These are phyloP conservation scores for Ogataea parapolymorpha DNA, from an alignment of 805 yeast genomes.

Conservation along the genomic window DNA sequence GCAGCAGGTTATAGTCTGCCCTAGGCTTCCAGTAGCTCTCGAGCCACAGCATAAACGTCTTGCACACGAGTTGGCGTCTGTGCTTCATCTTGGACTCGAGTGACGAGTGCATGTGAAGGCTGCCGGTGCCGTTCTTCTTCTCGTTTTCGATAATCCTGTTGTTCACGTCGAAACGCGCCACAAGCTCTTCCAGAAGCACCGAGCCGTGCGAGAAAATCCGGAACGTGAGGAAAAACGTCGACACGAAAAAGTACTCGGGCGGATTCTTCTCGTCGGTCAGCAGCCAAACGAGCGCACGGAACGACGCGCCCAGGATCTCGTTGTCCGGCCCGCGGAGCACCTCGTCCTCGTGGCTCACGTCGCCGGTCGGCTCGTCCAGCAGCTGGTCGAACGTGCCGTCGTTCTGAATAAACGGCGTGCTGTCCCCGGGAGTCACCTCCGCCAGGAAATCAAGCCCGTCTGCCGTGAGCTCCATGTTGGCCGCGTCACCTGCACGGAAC, in stretches of 20 bases:
- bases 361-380: conserved; percentile 4
- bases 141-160: conserved; percentile 35
- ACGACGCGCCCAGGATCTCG: conserved; percentile 63
- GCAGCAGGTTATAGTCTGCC: conserved; percentile 55
- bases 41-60: conserved; percentile 77
- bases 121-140: conserved; percentile 17
- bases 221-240: conserved; percentile 76
- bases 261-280: conserved; percentile 63
- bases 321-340: conserved; percentile 50
- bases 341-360: conserved; percentile 37
- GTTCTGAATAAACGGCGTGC: conserved; percentile 29
- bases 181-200: conserved; percentile 65
- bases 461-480: conserved; percentile 43
- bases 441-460: conserved; percentile 45
- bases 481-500: conserved; percentile 49
- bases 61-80: conserved; percentile 64
- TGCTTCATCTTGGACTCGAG: conserved; percentile 46
- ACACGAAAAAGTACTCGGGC: conserved; percentile 63
- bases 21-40: conserved; percentile 83
- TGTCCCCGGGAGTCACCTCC: conserved; percentile 24
- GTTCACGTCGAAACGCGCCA: conserved; percentile 57
- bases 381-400: conserved; percentile 25
- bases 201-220: conserved; percentile 65
- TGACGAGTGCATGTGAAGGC: conserved; percentile 35
- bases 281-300: conserved; percentile 61